These are phyloP conservation scores for Hordeum pubiflorum DNA, from an alignment of 202 grass and related monocot species.

Conservation along the genomic window DNA sequence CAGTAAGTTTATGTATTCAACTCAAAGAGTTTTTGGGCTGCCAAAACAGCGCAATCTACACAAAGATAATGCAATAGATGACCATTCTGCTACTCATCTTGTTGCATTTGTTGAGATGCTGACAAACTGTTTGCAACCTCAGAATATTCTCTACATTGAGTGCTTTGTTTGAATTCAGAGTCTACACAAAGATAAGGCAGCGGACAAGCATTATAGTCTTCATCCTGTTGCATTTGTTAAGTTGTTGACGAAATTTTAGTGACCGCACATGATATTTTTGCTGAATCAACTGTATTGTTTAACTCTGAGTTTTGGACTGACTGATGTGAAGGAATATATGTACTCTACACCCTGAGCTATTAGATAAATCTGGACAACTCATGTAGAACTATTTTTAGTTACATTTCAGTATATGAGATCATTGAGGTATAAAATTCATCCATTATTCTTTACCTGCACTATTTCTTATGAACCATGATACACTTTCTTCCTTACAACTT, in stretches of 20 bases:
- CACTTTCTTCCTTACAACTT: conserved; percentile 5
- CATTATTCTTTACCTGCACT: background rate
- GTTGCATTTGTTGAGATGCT: background rate
- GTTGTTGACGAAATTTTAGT: background rate
- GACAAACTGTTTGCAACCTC: background rate
- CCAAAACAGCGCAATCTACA: background rate
- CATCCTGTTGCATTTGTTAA: background rate
- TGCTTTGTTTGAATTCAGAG: conserved; percentile 11
- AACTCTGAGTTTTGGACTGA: background rate
- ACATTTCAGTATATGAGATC: background rate
- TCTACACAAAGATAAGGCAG: background rate
- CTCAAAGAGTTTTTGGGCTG: background rate
- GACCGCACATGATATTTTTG: background rate
- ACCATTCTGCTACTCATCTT: background rate
- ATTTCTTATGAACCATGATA: conserved; percentile 8
- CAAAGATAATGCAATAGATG: background rate
- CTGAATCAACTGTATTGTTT: background rate
- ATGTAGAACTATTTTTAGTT: background rate
- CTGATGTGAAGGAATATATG: background rate
- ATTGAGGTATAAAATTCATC: background rate
- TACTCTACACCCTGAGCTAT: background rate
- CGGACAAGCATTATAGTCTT: background rate
- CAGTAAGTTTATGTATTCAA: background rate
- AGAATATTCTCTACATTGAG: background rate
- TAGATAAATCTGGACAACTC: background rate